These are phyloP conservation scores for Chlamydomonas sp. DNA, from an alignment of 139 green algal species.

Conservation along the genomic window DNA sequence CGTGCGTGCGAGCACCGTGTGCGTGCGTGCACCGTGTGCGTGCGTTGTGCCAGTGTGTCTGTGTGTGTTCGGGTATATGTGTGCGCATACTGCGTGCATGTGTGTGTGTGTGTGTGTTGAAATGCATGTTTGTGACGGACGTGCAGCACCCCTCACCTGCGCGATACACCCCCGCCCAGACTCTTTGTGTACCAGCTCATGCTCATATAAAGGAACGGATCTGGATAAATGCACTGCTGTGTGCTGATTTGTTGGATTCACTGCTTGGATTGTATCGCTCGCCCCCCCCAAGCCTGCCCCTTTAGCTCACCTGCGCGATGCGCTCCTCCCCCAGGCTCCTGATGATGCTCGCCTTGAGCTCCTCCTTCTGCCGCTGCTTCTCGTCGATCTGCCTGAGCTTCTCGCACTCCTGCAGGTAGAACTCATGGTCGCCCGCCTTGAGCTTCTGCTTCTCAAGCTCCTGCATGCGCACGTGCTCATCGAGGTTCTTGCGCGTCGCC, in stretches of 20 bases:
- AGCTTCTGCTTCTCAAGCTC: slow-evolving; percentile 7
- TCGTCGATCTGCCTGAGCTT: background rate
- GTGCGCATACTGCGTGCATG: too few relatives aligned
- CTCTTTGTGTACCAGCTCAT: background rate
- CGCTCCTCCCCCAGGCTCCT: background rate
- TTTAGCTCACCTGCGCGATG: slow-evolving; percentile 7
- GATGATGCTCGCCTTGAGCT: slow-evolving; percentile 7
- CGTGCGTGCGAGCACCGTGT: too few relatives aligned
- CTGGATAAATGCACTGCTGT: background rate
- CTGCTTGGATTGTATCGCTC: background rate
- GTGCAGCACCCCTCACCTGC: too few relatives aligned
- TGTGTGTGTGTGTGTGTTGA: too few relatives aligned
- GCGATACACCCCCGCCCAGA: background rate
- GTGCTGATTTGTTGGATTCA: background rate
- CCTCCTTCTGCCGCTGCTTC: background rate
- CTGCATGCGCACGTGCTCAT: slow-evolving; percentile 2
- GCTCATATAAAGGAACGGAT: background rate
- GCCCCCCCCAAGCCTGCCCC: background rate
- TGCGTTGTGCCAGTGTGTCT: too few relatives aligned
- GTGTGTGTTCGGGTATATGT: too few relatives aligned
- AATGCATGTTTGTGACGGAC: too few relatives aligned
- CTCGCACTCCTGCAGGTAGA: background rate
- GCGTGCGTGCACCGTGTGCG: too few relatives aligned
- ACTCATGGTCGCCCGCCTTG: background rate
- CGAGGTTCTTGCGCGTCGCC: too few relatives aligned